Evolutionary conservation across 345 rosid genomes (phyloP).

Genomic region (Eucalyptus cloeziana): DNA sequence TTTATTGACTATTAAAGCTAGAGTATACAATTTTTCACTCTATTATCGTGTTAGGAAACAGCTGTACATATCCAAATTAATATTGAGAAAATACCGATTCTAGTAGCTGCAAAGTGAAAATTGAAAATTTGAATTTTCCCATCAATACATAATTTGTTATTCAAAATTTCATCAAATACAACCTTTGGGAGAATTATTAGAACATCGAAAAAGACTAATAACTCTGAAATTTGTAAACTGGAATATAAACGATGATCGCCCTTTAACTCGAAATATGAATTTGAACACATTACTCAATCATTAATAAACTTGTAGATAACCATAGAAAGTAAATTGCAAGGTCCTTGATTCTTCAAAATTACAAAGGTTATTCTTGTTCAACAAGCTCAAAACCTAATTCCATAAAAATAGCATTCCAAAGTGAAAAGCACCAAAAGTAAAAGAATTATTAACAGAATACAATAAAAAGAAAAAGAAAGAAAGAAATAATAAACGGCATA

Average conservation of each 20-base stretch:
- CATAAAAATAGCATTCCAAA: not conserved
- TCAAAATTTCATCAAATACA: not conserved
- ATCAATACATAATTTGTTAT: not conserved
- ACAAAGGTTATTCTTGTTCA: not conserved
- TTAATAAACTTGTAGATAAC: not conserved
- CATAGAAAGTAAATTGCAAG: not conserved
- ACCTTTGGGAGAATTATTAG: not conserved
- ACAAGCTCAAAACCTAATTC: not conserved
- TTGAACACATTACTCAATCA: not conserved
- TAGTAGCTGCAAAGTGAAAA: not conserved
- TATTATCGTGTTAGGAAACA: not conserved
- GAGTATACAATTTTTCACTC: not conserved
- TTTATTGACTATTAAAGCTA: not conserved
- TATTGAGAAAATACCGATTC: not conserved
- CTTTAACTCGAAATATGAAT: not conserved
- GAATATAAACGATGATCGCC: not conserved
- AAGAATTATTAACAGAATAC: not conserved
- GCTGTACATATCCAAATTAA: not conserved
- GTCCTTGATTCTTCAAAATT: not conserved
- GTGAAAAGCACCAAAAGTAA: not conserved
- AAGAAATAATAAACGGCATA: no score
- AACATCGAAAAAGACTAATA: not conserved
- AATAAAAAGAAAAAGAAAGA: no score
- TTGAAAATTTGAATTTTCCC: not conserved
- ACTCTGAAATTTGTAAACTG: not conserved